These are phyloP conservation scores for Carex myosuroides DNA, from an alignment of 176 grass and related monocot species.

Conservation along the genomic window DNA sequence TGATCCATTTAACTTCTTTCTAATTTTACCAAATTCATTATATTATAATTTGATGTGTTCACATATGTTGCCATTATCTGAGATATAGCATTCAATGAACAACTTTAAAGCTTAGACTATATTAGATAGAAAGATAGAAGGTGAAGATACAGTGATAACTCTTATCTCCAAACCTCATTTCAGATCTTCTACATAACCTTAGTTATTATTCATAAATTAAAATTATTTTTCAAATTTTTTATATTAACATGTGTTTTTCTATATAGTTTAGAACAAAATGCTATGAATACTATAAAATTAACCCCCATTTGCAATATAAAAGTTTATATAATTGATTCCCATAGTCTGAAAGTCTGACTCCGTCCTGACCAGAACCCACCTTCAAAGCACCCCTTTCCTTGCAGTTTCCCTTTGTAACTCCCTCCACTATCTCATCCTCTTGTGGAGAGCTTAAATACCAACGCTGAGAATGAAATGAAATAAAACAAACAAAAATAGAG, in stretches of 20 bases:
- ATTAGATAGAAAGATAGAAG: neutral
- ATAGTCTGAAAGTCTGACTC: too few species aligned
- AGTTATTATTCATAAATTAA: neutral
- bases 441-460: neutral
- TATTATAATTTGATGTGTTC: neutral
- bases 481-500: neutral
- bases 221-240: neutral
- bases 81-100: neutral
- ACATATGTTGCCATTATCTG: neutral
- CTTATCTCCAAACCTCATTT: neutral
- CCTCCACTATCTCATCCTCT: neutral
- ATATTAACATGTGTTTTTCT: too few species aligned
- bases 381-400: neutral
- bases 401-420: neutral
- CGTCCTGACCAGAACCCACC: neutral
- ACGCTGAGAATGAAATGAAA: neutral
- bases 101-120: neutral
- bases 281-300: too few species aligned
- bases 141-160: neutral
- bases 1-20: neutral
- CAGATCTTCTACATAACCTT: neutral
- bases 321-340: too few species aligned
- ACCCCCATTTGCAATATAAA: too few species aligned
- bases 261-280: too few species aligned
- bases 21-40: neutral